Evolutionary conservation across 768 basidiomycete species (phyloP), one percentile per base, ranked within the genome.

Genomic region (Panellus pusillus): DNA sequence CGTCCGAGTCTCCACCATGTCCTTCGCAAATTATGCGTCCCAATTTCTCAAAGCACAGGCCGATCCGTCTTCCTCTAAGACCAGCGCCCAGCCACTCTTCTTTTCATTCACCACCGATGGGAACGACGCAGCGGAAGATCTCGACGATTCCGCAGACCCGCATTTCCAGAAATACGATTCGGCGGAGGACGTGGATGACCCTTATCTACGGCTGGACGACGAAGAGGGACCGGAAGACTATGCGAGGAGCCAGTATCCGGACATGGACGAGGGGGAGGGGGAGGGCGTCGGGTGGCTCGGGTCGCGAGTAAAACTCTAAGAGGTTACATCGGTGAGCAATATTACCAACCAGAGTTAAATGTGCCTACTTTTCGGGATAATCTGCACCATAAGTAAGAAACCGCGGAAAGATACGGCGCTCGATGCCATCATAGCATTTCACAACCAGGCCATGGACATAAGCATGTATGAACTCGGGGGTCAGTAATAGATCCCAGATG

Each of bases 21-120:
- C 56, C 29, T 57, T 57, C 43, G 47, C 47, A 20, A 35, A 32
- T 9, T 57, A 53, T 43, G 56, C 56, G 15, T 49, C 47, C 18
- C 47, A 53, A 17, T 57, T 45, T 28, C 20, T 57, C 4, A 15
- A 46, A 6, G 36, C 51, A n/a, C 46, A 52, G 43, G 43, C 47
- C 11, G 37, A 38, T 17, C 52, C 55, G 8, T 44, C 51, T 6
- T 47, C 55, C 50, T 44, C 54, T 0, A 31, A 24, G 2, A 39
- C 47, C 8, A 42, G 45, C 12, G 43, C 55, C 7, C 89, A 90
- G 70, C 90, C 91, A 49, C 81, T 93, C 69, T 93, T 93, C 77
- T 93, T 89, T 77, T 92, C 90, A 17, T 91, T 92, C 70, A 85
- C 85, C 41, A 89, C 89, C 58, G 87, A 89, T 14, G 32, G 8